Base-by-base conservation (phyloP, 108 stramenopile genomes). In the Cyclotella atomus region DNA sequence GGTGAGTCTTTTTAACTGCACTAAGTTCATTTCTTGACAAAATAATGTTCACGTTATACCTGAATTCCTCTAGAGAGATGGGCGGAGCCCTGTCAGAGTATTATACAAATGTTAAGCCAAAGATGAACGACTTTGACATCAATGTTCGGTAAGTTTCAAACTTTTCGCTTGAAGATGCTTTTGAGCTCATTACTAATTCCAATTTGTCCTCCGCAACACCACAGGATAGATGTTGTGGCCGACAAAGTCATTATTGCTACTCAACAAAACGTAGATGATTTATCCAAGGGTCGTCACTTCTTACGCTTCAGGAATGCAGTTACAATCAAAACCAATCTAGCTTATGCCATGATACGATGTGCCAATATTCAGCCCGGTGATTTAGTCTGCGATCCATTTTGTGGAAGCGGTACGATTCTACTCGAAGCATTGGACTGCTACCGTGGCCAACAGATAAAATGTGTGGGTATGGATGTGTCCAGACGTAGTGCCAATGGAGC, bases 291-390 rank as follows among this genome's bases (percentile, higher is more conserved):
- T 12, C 75, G 89, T 12, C 87, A 88, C 60, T 86, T 88, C 75
- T 68, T 84, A 8, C 71, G 85, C 35, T 90, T 83, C 60, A 81
- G 87, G 2, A 90, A 90, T 67, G 85, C 81, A 2, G 89, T 90
- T 0, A 90, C 89, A 12, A 85, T 90, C 69, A 90, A 90, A 70
- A 84, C 85, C 5, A 90, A 90, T 50, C 70, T 90, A 28, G 89
- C 89, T 38, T 90, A 90, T 62, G 83, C 76, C 23, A 81, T 90
- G 85, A 59, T 90, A 0, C 87, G 87, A 0, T 73, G 82, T 29
- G 89, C 83, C 6, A 84, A 84, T 55, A 71, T 88, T 0, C 19
- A 76, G 29, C 56, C 52, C 20, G 87, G 87, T 10, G 52, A 84
- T 59, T 61, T 73, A 32, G 76, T 88, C 3, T 69, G 79, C 14